These are phyloP conservation scores for Hyphodiscus sp. DNA, from an alignment of 2,329 filamentous ascomycete species.

Conservation along the genomic window DNA sequence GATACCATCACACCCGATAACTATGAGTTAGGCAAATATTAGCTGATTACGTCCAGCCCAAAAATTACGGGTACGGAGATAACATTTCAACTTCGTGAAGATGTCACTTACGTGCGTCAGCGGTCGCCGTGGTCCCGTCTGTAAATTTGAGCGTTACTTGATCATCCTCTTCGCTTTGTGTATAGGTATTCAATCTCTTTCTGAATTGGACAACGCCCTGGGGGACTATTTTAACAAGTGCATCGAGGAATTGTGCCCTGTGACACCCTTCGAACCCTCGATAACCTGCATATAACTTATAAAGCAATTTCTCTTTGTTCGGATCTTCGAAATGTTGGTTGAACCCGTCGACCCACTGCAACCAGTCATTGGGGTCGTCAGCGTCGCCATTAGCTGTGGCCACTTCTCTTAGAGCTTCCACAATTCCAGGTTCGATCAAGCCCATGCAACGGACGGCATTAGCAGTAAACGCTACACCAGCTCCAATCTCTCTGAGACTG, in stretches of 20 bases:
- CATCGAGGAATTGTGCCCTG: slow-evolving; percentile 36
- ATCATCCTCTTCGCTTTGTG: slow-evolving; percentile 16
- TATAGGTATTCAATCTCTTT: slow-evolving; percentile 25
- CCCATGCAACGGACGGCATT: slow-evolving; percentile 13
- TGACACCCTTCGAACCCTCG: slow-evolving; percentile 18
- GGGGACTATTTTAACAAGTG: slow-evolving; percentile 34
- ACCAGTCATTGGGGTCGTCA: slow-evolving; percentile 23
- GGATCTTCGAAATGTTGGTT: background rate
- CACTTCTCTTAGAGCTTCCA: slow-evolving; percentile 9
- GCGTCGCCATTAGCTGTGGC: slow-evolving; percentile 5
- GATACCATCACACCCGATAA: slow-evolving; percentile 11
- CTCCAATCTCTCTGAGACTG: slow-evolving; percentile 18
- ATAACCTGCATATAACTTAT: background rate
- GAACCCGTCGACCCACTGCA: background rate
- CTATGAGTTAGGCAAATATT: background rate
- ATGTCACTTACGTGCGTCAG: slow-evolving; percentile 33
- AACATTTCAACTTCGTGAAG: background rate
- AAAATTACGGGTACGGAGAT: too few species aligned
- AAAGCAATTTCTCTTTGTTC: background rate
- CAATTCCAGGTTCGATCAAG: slow-evolving; percentile 13
- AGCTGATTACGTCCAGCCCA: background rate
- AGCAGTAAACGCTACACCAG: slow-evolving; percentile 16
- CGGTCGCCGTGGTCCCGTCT: slow-evolving; percentile 36
- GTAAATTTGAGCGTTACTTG: slow-evolving; percentile 31
- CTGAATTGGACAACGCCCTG: slow-evolving; percentile 24